Evolutionary conservation across 306 rosid species (phyloP), one percentile per base, ranked within the genome.

Genomic region (Pueraria montana): DNA sequence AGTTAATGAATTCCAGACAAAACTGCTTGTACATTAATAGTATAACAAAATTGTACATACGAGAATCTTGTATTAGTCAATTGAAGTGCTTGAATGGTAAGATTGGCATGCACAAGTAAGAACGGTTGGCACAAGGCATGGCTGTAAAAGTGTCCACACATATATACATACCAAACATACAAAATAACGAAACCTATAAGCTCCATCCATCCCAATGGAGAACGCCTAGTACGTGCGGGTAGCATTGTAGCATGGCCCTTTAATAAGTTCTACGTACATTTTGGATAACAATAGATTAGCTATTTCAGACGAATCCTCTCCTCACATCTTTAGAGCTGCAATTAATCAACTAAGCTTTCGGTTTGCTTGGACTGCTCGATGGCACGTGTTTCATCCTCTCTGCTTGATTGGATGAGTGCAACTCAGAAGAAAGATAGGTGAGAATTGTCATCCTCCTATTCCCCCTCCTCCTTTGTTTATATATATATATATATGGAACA

Each of bases 291-390:
- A 30, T 30, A 30, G 32, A 30, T 30, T 30, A 30, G 32, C 32
- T 30, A 30, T 30, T 30, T 30, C 34, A 30, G 2, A 52, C 17
- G 55, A 72, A 11, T 30, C 34, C 34, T 30, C 34, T 3, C 34
- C 66, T 10, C 10, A 34, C 8, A 32, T 74, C 2, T 18, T n/a
- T 5, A 11, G 49, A 53, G 66, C 13, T 26, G 7, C 12, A 53
- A 23, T 63, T 11, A 74, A 74, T 63, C n/a, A 74, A 74, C 66
- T 1, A 50, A 73, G 38, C 4, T 12, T 20, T 75, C 17, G 56
- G 40, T 59, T 76, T 56, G 56, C 69, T 34, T 71, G 46, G 87
- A 80, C 84, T 67, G 76, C 81, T 45, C 27, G 87, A 80, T 84
- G 82, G 65, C 82, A 84, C 34, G 62, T 45, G 84, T 16, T 55